Percentiles rank a stretch among this genome's conserved stretches.
These are phyloP conservation scores for Opeltia flavorubescens DNA, from an alignment of 495 filamentous ascomycete species.

Conservation along the genomic window DNA sequence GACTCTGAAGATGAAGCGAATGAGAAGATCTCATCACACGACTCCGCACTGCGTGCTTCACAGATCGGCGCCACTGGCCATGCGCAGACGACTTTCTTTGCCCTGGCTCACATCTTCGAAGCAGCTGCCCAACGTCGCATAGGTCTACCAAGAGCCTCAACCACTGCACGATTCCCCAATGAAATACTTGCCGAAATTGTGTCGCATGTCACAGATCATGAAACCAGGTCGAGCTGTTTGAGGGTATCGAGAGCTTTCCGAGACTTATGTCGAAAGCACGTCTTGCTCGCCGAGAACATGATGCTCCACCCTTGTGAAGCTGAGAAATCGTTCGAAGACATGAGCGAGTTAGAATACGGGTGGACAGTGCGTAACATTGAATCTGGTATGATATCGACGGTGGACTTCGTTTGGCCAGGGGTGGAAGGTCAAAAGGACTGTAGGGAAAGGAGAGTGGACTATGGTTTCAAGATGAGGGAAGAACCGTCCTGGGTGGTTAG, in stretches of 20 bases:
- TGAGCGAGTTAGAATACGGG: too few relatives aligned
- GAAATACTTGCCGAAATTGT: neutral
- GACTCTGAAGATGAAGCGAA: neutral
- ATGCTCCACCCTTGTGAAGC: neutral
- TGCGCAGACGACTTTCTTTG: neutral
- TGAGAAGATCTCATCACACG: neutral
- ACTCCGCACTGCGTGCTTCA: neutral
- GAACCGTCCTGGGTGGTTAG: too few relatives aligned
- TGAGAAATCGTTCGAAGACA: too few relatives aligned
- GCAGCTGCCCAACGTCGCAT: neutral
- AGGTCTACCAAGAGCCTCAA: neutral
- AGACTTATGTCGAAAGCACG: neutral
- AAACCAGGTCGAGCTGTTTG: neutral
- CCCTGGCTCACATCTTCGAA: neutral
- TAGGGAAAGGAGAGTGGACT: too few relatives aligned
- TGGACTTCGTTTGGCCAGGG: too few relatives aligned
- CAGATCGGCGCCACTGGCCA: neutral
- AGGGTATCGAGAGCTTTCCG: neutral
- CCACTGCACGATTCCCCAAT: neutral
- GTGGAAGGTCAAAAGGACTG: too few relatives aligned
- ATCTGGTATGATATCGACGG: too few relatives aligned
- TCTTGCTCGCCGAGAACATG: neutral
- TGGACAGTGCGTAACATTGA: too few relatives aligned
- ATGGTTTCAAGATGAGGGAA: too few relatives aligned
- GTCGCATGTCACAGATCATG: neutral